A percentile compares a stretch with the other conserved stretches of the same genome.
phyloP scores from a whole-genome alignment of 345 rosid species.

The Cardamine resedifolia region DNA sequence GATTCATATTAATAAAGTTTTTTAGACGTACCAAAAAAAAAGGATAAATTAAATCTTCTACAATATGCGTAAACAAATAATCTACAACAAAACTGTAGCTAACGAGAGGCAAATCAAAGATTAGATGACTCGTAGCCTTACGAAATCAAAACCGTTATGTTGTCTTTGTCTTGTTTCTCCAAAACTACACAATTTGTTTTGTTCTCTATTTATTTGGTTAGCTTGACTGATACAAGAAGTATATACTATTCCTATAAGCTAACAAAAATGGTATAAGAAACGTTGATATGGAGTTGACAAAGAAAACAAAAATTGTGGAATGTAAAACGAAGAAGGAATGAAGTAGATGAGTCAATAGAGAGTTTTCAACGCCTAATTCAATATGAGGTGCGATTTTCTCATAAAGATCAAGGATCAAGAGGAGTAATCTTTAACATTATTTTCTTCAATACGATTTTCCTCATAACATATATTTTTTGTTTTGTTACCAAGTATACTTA shows the following conservation, averaged over 20 bases:
- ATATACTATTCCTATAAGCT: no score
- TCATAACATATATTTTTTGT: not conserved
- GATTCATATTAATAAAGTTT: no score
- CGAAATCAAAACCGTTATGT: not conserved
- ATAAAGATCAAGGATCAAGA: not conserved
- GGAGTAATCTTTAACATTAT: not conserved
- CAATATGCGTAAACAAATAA: not conserved
- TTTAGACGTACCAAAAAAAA: no score
- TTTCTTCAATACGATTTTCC: not conserved
- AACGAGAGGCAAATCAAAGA: not conserved
- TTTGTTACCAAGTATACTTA: not conserved
- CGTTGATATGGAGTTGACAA: not conserved
- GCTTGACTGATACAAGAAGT: not conserved
- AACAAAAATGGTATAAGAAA: not conserved
- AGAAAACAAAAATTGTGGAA: no score
- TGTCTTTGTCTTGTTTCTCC: not conserved
- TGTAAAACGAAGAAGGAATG: not conserved
- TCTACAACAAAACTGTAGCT: not conserved
- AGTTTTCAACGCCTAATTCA: not conserved
- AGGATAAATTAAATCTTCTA: not conserved
- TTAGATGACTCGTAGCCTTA: not conserved
- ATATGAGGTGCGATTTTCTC: not conserved
- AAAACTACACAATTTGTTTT: not conserved
- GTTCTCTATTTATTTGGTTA: not conserved
- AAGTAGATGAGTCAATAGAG: not conserved